A percentile compares a stretch with the other conserved stretches of the same genome.
Conservation (phyloP, 306 rosid genomes). For the Dalbergia cultrata region DNA sequence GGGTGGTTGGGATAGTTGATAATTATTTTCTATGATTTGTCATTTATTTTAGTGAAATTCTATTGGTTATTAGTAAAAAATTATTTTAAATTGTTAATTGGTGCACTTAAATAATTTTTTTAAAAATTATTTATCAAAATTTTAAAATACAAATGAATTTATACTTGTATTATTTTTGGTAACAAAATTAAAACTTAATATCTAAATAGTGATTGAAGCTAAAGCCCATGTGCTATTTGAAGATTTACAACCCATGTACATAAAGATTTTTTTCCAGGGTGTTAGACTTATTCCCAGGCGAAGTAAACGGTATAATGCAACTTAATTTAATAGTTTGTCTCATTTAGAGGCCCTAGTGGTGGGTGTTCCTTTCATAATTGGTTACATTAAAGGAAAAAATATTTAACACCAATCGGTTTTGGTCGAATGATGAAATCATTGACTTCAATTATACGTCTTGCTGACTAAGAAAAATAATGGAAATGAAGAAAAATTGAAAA, state of each 20-base stretch:
- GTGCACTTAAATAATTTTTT: too few relatives aligned
- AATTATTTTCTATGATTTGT: too few relatives aligned
- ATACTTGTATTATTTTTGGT: not conserved
- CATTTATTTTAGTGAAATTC: too few relatives aligned
- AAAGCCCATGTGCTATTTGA: conserved; percentile 34
- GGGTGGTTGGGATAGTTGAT: too few relatives aligned
- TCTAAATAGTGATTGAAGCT: not conserved
- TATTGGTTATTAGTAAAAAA: too few relatives aligned
- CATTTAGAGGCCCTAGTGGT: not conserved
- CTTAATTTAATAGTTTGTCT: not conserved
- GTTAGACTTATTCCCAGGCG: not conserved
- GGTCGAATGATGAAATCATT: conserved; percentile 36
- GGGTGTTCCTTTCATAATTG: not conserved
- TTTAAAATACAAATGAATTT: not conserved
- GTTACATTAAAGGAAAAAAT: not conserved
- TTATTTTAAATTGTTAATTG: too few relatives aligned
- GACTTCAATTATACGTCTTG: conserved; percentile 36
- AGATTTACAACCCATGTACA: conserved; percentile 30
- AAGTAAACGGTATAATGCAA: not conserved
- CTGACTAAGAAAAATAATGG: conserved; percentile 2
- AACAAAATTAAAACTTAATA: too few relatives aligned
- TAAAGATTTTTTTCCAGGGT: not conserved
- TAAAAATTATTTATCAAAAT: not conserved
- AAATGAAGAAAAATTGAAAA: conserved; percentile 13
- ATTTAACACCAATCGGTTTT: not conserved